A percentile compares a stretch with the other conserved stretches of the same genome.
These are phyloP conservation scores for Aspergillus carlsbadensis DNA, from an alignment of 495 filamentous ascomycete species.

Conservation along the genomic window DNA sequence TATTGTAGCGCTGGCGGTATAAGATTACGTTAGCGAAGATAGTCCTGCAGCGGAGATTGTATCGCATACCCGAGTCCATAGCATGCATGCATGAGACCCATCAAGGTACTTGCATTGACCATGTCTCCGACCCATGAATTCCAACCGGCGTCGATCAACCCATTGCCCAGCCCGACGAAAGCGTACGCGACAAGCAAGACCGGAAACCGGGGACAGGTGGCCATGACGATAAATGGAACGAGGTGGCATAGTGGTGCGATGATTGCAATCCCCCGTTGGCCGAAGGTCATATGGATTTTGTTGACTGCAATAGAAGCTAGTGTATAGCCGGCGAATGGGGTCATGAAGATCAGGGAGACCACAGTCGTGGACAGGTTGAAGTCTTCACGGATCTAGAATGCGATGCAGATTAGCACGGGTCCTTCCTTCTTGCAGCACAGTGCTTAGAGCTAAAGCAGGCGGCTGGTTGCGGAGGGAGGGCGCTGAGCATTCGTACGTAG, in stretches of 20 bases:
- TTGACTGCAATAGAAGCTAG: slow-evolving; percentile 50
- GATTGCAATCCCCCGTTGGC: slow-evolving; percentile 69
- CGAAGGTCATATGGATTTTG: slow-evolving; percentile 52
- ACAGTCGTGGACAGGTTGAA: slow-evolving; percentile 53
- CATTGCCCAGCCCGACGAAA: slow-evolving; percentile 55
- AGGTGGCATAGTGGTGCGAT: slow-evolving; percentile 60
- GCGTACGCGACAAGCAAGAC: slow-evolving; percentile 50
- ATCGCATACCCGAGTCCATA: slow-evolving; percentile 46
- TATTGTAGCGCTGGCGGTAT: neutral
- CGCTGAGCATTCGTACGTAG: slow-evolving; percentile 26
- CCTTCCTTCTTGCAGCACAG: neutral
- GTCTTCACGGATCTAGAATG: slow-evolving; percentile 47
- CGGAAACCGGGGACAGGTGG: slow-evolving; percentile 52
- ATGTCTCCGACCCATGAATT: slow-evolving; percentile 60
- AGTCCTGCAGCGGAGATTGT: neutral
- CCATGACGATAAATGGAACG: slow-evolving; percentile 53
- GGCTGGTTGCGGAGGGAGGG: neutral
- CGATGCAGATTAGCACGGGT: neutral
- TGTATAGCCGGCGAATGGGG: slow-evolving; percentile 54
- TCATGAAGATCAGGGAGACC: slow-evolving; percentile 53
- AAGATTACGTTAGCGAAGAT: neutral
- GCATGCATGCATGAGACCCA: slow-evolving; percentile 54
- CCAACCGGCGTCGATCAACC: slow-evolving; percentile 54
- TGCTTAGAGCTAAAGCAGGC: neutral
- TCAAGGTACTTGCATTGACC: slow-evolving; percentile 50